Evolutionary conservation across 2,329 filamentous ascomycete species (phyloP), one percentile per base, ranked within the genome.

Genomic region (Sclerotinia glacialis): DNA sequence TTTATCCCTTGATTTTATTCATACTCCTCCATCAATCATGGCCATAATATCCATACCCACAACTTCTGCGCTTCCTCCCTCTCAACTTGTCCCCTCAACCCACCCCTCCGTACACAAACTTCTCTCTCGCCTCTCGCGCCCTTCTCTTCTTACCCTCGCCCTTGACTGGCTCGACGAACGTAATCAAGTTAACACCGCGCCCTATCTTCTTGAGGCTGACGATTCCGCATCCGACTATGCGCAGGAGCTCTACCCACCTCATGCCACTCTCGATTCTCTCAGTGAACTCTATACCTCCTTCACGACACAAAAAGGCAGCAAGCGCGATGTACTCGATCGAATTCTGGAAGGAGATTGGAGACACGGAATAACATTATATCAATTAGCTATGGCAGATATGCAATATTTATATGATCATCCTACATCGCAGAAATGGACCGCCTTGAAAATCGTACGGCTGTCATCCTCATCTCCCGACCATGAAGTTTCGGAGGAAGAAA

Each of bases 111-210:
- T 92, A 59, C 77, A 84, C 70, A 92, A 90, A 76, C 82, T 85
- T 50, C 82, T 96, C 59, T 83, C 81, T 68, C 88, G 88, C 65
- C 83, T 96, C 23, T 89, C 91, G 1, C 87, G 92, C 61, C 80
- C 87, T 56, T 87, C 90, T 0, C 83, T 96, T 28, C 79, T 95
- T 34, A 85, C 87, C 0, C 83, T 96, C 11, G 89, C 85, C 0
- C 82, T 93, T 28, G 84, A 89, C 79, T 96, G 92, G 92, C 86
- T 96, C 3, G 85, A 89, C 67, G 85, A 89, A 59, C 80, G 83
- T 69, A 88, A 90, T 69, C 80, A 86, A 50, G 78, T 83, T 5
- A 80, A 84, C 23, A 88, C 85, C 53, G 80, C 80, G 1, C 89
- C 89, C 0, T 86, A 83, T 74, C 83, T 89, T 14, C 37, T 63